These are phyloP conservation scores for Cystoderma amianthinum DNA, from an alignment of 768 basidiomycete genomes.

Conservation along the genomic window DNA sequence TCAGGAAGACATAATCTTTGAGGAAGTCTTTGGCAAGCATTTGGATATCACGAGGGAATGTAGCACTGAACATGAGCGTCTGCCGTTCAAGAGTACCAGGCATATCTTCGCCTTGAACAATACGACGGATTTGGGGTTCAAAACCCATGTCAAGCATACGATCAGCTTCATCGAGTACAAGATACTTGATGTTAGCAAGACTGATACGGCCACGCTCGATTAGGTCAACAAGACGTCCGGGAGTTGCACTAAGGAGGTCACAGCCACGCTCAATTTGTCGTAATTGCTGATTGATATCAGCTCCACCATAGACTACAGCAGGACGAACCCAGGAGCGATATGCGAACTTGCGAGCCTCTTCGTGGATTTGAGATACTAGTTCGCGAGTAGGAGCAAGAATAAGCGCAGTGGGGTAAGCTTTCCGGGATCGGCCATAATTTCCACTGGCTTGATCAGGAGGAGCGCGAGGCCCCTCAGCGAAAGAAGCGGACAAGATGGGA, in stretches of 20 bases:
- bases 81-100: constrained; percentile 87
- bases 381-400: constrained; percentile 98
- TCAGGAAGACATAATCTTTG: constrained; percentile 98
- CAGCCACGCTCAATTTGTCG: constrained; percentile 94
- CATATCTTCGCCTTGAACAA: constrained; percentile 99
- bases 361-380: constrained; percentile 98
- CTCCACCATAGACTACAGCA: constrained; percentile 98
- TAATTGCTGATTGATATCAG: constrained; percentile 94
- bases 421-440: constrained; percentile 76
- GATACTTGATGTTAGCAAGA: constrained; percentile 92
- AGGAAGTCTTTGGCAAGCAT: constrained; percentile 93
- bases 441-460: too few relatives aligned
- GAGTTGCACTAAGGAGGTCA: constrained; percentile 94
- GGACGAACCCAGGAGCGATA: constrained; percentile 99
- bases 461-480: too few relatives aligned
- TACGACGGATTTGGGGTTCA: constrained; percentile 97
- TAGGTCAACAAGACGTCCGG: constrained; percentile 95
- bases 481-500: constrained; percentile 94
- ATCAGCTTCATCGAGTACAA: constrained; percentile 98
- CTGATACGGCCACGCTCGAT: constrained; percentile 98
- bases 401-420: constrained; percentile 95
- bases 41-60: constrained; percentile 99
- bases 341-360: constrained; percentile 97
- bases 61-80: constrained; percentile 99
- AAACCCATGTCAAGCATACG: constrained; percentile 99